These are phyloP conservation scores for Leccinum truebloodii DNA, from an alignment of 768 basidiomycete genomes.

Conservation along the genomic window DNA sequence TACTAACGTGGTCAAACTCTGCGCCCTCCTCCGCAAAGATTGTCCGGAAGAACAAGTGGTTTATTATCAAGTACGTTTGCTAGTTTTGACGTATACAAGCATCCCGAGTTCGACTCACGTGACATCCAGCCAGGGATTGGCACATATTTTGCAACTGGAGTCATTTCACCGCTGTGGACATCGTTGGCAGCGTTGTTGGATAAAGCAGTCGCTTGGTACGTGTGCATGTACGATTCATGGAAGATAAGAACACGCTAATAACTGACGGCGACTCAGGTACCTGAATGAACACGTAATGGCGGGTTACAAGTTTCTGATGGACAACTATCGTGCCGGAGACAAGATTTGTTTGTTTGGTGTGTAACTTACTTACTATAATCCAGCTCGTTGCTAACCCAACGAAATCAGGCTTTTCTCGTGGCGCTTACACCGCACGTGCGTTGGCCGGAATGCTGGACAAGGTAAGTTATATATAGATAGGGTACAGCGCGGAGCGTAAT, in stretches of 20 bases:
- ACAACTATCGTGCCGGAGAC: constrained; percentile 69
- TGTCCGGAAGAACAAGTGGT: constrained; percentile 50
- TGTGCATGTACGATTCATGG: not conserved
- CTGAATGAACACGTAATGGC: constrained; percentile 72
- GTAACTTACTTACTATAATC: not conserved
- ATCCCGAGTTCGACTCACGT: not conserved
- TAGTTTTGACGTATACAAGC: not conserved
- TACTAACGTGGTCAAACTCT: constrained; percentile 72
- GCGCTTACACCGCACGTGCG: constrained; percentile 68
- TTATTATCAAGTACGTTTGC: constrained; percentile 65
- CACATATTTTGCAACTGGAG: constrained; percentile 58
- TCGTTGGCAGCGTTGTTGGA: constrained; percentile 65
- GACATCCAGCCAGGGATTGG: constrained; percentile 45
- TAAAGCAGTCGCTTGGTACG: constrained; percentile 71
- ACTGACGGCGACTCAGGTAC: constrained; percentile 46
- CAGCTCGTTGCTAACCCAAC: constrained; percentile 15
- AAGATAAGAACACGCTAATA: not conserved
- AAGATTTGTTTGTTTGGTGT: constrained; percentile 74
- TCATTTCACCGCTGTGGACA: constrained; percentile 60
- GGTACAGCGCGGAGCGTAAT: constrained; percentile 1
- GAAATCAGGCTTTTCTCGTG: constrained; percentile 70
- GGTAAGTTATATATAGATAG: constrained; percentile 32
- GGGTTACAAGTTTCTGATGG: constrained; percentile 79
- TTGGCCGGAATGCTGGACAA: constrained; percentile 75
- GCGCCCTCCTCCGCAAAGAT: constrained; percentile 64